Evolutionary conservation across 2,329 filamentous ascomycete genomes (phyloP), one percentile per base, ranked within the genome.

Genomic region (Xylariales sp.): DNA sequence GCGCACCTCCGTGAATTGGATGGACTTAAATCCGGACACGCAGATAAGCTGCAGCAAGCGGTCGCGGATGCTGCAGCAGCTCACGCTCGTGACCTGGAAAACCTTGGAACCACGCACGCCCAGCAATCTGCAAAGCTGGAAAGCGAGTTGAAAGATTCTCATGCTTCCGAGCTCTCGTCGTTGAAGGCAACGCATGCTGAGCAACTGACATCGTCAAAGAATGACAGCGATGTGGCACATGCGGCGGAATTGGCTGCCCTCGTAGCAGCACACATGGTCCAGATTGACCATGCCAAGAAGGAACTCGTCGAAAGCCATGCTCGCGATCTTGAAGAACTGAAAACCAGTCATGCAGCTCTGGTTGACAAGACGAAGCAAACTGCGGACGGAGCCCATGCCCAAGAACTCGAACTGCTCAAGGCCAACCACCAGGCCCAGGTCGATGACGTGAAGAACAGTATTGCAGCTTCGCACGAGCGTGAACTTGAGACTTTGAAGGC

Each of bases 1-100:
- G 40, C 49, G 18, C 50, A 55, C 29, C 31, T 43, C 2, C 40
- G 37, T 10, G 50, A 51, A 18, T 41, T 56, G 11, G 48, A 53
- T 13, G 37, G 36, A 2, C 41, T 57, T 5, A 48, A 48, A 21
- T 46, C 48, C n/a, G 49, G 32, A 15, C 53, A 57, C 29, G 45
- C 43, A 2, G 47, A 53, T 14, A 46, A 51, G 20, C 40, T 47
- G 3, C 48, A 23, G 28, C 46, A 43, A 27, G 40, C 47, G 4
- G 23, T 44, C 16, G 41, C 43, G 4, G 43, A 50, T n/a, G 44
- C 47, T 12, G 45, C 45, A 14, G 42, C 41, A 13, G 42, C 42
- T 5, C 48, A 55, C 30, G 37, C 39, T 7, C 28, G 41, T 16
- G 48, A 58, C 21, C 23, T 57, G 6, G 48, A 52, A 16, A 29